phyloP scores from a whole-genome alignment of 306 rosid genomes.

The Lathyrus sativus region DNA sequence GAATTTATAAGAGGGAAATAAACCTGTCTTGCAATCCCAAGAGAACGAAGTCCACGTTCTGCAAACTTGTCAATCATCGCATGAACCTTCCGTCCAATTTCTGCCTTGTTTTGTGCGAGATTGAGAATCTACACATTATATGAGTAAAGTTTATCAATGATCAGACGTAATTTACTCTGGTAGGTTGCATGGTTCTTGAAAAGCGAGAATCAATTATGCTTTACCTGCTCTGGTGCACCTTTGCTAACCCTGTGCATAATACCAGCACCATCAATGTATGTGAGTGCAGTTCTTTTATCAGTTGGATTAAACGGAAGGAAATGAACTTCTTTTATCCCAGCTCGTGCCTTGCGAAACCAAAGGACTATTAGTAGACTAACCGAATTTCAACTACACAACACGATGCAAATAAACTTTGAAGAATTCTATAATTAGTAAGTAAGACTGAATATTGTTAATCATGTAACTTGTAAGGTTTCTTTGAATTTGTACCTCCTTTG shows the following conservation, averaged over 20 bases:
- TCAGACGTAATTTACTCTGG: not conserved
- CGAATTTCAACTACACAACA: conserved; percentile 12
- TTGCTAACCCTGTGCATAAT: conserved; percentile 74
- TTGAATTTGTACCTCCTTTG: conserved; percentile 60
- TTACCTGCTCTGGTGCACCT: conserved; percentile 87
- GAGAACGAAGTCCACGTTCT: conserved; percentile 77
- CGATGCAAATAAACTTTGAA: not conserved
- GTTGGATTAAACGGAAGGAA: conserved; percentile 84
- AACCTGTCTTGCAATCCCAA: conserved; percentile 67
- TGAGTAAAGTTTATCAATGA: not conserved
- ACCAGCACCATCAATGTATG: conserved; percentile 60
- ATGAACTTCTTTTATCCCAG: conserved; percentile 70
- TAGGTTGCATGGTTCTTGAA: conserved; percentile 3
- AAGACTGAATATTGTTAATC: not conserved
- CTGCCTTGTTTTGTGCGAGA: conserved; percentile 62
- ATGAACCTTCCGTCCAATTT: conserved; percentile 59
- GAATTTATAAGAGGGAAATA: not conserved
- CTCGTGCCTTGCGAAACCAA: conserved; percentile 51
- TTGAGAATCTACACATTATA: conserved; percentile 55
- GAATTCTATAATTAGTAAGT: not conserved
- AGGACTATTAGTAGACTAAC: conserved; percentile 5
- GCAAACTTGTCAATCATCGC: conserved; percentile 66
- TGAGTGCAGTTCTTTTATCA: conserved; percentile 77
- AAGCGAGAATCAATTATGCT: conserved; percentile 12
- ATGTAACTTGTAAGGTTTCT: conserved; percentile 10